phyloP scores from a whole-genome alignment of 352 stramenopile species.

The Blastocystis sp. region DNA sequence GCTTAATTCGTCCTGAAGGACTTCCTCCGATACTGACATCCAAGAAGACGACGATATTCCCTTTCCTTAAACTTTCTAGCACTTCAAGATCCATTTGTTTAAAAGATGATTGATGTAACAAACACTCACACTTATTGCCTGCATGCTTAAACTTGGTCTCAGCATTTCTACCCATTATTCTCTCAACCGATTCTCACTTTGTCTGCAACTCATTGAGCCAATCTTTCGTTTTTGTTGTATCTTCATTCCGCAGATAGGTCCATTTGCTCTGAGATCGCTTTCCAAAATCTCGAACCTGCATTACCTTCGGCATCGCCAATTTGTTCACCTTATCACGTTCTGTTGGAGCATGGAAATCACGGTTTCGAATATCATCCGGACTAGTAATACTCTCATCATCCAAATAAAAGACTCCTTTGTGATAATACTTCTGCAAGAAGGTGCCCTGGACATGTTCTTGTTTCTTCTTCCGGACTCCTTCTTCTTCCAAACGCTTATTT shows the following conservation, averaged over 20 bases:
- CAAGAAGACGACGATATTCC: slow-evolving; percentile 65
- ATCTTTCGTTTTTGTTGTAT: slow-evolving; percentile 74
- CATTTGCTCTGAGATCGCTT: slow-evolving; percentile 90
- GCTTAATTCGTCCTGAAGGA: slow-evolving; percentile 61
- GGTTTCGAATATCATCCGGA: slow-evolving; percentile 66
- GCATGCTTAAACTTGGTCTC: slow-evolving; percentile 53
- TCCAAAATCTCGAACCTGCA: slow-evolving; percentile 97
- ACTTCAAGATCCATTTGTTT: slow-evolving; percentile 58
- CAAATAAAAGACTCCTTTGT: slow-evolving; percentile 94
- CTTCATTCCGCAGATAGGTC: slow-evolving; percentile 91
- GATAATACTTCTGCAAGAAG: slow-evolving; percentile 95
- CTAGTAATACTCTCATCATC: slow-evolving; percentile 68
- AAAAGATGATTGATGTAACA: slow-evolving; percentile 14
- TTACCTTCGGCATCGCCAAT: slow-evolving; percentile 82
- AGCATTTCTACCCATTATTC: slow-evolving; percentile 37
- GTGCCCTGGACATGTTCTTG: slow-evolving; percentile 78
- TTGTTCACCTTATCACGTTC: slow-evolving; percentile 67
- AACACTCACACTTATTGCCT: slow-evolving; percentile 39
- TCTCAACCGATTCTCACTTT: not conserved
- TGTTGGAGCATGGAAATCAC: slow-evolving; percentile 67
- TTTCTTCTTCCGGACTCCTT: slow-evolving; percentile 71
- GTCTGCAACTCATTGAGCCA: slow-evolving; percentile 58
- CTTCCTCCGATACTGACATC: slow-evolving; percentile 64
- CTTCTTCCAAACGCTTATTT: slow-evolving; percentile 68
- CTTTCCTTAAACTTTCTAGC: slow-evolving; percentile 53